These are phyloP conservation scores for Eucalyptus cladocalyx DNA, from an alignment of 345 rosid species.

Conservation along the genomic window DNA sequence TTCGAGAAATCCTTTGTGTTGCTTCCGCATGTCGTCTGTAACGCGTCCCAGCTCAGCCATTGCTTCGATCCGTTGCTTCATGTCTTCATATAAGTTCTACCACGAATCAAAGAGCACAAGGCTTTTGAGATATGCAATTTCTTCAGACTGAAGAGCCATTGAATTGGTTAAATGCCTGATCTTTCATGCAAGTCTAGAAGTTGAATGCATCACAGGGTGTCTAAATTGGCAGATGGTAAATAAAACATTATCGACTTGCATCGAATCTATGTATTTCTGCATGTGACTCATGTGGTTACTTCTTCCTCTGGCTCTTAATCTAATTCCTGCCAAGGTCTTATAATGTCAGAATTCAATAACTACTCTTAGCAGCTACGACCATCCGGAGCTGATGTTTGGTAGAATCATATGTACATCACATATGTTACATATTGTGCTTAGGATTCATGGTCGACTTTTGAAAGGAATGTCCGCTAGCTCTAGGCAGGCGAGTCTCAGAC, in stretches of 20 bases:
- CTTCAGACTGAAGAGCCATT: not conserved
- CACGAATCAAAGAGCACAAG: not conserved
- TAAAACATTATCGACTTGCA: not conserved
- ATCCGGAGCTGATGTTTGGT: not conserved
- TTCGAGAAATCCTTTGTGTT: conserved; percentile 13
- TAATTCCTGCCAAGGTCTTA: not conserved
- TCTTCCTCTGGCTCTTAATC: not conserved
- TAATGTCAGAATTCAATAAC: not conserved
- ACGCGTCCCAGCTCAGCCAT: conserved; percentile 6
- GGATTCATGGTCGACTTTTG: not conserved
- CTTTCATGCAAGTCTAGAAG: not conserved
- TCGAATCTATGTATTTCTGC: not conserved
- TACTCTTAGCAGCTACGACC: not conserved
- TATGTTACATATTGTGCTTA: not conserved
- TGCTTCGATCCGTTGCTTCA: conserved; percentile 4
- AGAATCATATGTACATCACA: not conserved
- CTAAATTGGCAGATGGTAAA: not conserved
- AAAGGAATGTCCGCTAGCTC: not conserved
- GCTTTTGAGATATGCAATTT: not conserved
- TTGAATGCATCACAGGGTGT: not conserved
- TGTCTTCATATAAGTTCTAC: conserved; percentile 19
- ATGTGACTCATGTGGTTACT: not conserved
- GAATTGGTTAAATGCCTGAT: not conserved
- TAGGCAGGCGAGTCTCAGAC: not conserved
- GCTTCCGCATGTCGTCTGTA: conserved; percentile 1